A percentile compares a stretch with the other conserved stretches of the same genome.
phyloP scores from a whole-genome alignment of 495 filamentous ascomycete genomes.

The Astrothelium subdiscretum region DNA sequence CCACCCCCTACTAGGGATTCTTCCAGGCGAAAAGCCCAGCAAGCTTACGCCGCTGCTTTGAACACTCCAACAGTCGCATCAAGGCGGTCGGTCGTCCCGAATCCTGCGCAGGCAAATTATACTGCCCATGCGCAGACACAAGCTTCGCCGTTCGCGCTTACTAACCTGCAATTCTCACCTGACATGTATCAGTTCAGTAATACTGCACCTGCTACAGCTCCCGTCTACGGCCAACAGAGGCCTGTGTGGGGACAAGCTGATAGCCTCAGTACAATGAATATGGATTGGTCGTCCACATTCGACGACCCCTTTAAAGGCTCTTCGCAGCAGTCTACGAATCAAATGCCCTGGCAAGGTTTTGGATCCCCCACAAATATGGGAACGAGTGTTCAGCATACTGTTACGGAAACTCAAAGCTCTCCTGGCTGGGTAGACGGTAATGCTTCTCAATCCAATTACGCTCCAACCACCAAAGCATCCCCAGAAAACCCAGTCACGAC shows the following conservation, averaged over 20 bases:
- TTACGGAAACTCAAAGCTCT: neutral
- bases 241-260: conserved; percentile 63
- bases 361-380: neutral
- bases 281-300: conserved; percentile 15
- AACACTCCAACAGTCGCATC: conserved; percentile 25
- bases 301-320: conserved; percentile 26
- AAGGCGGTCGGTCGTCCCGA: conserved; percentile 35
- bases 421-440: neutral
- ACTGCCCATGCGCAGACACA: conserved; percentile 20
- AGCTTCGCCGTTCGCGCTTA: conserved; percentile 33
- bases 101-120: conserved; percentile 35
- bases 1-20: conserved; percentile 54
- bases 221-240: conserved; percentile 52
- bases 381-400: neutral
- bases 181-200: conserved; percentile 60
- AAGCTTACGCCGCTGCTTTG: conserved; percentile 22
- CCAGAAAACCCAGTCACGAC: conserved; percentile 13
- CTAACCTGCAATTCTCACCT: conserved; percentile 47
- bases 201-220: conserved; percentile 57
- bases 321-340: conserved; percentile 13
- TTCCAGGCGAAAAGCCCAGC: conserved; percentile 25
- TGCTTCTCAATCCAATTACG: conserved; percentile 1
- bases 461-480: conserved; percentile 7
- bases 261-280: conserved; percentile 15
- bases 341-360: conserved; percentile 3